These are phyloP conservation scores for Morella rubra DNA, from an alignment of 306 rosid genomes.

Conservation along the genomic window DNA sequence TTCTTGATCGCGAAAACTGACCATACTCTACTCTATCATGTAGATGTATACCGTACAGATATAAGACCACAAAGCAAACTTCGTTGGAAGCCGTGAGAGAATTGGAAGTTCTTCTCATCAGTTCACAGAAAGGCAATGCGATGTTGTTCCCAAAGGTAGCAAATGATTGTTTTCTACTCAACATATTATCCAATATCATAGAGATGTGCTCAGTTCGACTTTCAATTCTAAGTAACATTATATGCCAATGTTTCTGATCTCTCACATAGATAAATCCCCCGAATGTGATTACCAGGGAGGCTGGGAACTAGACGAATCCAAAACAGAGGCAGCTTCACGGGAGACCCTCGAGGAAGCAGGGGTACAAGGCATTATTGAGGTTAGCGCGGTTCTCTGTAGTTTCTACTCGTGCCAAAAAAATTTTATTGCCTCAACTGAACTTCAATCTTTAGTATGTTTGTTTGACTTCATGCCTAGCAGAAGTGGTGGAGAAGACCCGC, in stretches of 20 bases:
- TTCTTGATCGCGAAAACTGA: background rate
- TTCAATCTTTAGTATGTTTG: background rate
- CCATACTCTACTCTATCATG: conserved; percentile 25
- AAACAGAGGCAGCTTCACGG: conserved; percentile 77
- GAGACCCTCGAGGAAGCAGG: conserved; percentile 96
- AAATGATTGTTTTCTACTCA: background rate
- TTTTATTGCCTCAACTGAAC: background rate
- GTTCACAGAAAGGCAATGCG: conserved; percentile 87
- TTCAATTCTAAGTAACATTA: background rate
- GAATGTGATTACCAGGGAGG: conserved; percentile 60
- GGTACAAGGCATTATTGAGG: conserved; percentile 76
- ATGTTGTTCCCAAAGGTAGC: conserved; percentile 89
- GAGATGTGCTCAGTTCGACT: background rate
- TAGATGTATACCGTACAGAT: conserved; percentile 94
- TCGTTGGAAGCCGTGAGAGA: conserved; percentile 40
- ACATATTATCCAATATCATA: conserved; percentile 3
- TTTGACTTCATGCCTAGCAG: background rate
- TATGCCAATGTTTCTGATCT: too few species aligned
- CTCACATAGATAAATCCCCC: background rate
- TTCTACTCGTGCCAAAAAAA: background rate
- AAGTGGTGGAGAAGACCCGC: background rate
- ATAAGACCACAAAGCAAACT: conserved; percentile 37
- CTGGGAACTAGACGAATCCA: conserved; percentile 88
- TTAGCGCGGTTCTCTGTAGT: conserved; percentile 21
- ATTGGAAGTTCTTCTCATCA: conserved; percentile 76